Conservation (phyloP, 345 rosid species). For the Eutrema heterophyllum region DNA sequence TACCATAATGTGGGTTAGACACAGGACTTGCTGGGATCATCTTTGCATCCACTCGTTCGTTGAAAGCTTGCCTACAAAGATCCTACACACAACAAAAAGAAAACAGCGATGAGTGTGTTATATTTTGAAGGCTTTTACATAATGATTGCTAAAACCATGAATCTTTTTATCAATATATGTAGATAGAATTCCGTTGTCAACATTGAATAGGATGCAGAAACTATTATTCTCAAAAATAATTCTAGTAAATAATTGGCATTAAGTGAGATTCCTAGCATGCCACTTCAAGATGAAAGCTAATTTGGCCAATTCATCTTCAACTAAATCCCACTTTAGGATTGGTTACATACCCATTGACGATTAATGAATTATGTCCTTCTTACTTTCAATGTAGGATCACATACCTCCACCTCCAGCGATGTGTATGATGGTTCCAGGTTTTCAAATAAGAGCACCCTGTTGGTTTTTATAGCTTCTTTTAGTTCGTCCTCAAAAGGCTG, state of each 20-base stretch:
- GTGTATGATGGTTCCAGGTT: slow-evolving; percentile 55
- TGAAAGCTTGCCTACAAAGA: slow-evolving; percentile 43
- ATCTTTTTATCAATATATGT: neutral
- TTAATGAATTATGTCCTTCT: neutral
- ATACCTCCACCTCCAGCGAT: slow-evolving; percentile 60
- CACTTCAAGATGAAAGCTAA: neutral
- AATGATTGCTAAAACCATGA: neutral
- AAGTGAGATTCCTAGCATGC: neutral
- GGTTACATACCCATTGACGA: neutral
- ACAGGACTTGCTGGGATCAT: slow-evolving; percentile 35
- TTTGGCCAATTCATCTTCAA: neutral
- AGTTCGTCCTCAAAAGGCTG: slow-evolving; percentile 51
- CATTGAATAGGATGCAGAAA: neutral
- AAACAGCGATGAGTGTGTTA: neutral
- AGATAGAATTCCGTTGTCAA: neutral
- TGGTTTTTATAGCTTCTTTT: slow-evolving; percentile 31
- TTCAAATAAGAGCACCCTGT: slow-evolving; percentile 38
- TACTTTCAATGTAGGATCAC: neutral
- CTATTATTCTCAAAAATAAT: neutral
- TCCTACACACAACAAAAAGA: slow-evolving; percentile 34
- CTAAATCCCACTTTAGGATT: neutral
- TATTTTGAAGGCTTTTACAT: neutral
- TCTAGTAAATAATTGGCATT: neutral
- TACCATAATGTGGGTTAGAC: slow-evolving; percentile 47
- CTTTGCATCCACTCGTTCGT: slow-evolving; percentile 45